Conservation (phyloP, 2,329 filamentous ascomycete species). For the Epicoccum sorghinum region DNA sequence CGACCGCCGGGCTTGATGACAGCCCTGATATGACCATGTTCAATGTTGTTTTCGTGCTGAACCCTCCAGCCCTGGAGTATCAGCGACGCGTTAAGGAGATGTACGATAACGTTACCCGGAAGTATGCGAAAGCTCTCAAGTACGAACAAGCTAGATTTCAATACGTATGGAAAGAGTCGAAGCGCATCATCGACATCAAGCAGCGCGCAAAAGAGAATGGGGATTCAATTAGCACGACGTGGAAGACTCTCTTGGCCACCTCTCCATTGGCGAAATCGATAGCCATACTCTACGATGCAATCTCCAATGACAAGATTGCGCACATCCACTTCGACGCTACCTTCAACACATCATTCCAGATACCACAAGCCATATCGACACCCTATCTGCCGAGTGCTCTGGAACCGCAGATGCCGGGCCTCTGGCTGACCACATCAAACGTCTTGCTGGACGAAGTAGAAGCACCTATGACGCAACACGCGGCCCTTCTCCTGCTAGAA, state of each 20-base stretch:
- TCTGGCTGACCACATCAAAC: constrained; percentile 89
- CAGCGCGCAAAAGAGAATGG: constrained; percentile 76
- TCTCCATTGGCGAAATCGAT: constrained; percentile 85
- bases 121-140: constrained; percentile 89
- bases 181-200: constrained; percentile 79
- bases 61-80: constrained; percentile 78
- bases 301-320: constrained; percentile 85
- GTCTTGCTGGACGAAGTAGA: constrained; percentile 71
- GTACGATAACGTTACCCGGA: constrained; percentile 88
- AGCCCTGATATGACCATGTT: constrained; percentile 90
- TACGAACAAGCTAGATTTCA: constrained; percentile 89
- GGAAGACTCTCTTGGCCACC: constrained; percentile 71
- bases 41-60: constrained; percentile 91
- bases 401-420: constrained; percentile 72
- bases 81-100: constrained; percentile 76
- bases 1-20: constrained; percentile 55
- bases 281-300: constrained; percentile 78
- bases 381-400: constrained; percentile 73
- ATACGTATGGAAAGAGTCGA: constrained; percentile 91
- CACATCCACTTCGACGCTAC: constrained; percentile 75
- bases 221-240: constrained; percentile 68
- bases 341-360: constrained; percentile 67
- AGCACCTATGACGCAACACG: constrained; percentile 80
- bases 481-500: constrained; percentile 82
- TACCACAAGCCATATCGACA: constrained; percentile 69